Evolutionary conservation across 768 basidiomycete genomes (phyloP).

Genomic region (Naematelia encephala): DNA sequence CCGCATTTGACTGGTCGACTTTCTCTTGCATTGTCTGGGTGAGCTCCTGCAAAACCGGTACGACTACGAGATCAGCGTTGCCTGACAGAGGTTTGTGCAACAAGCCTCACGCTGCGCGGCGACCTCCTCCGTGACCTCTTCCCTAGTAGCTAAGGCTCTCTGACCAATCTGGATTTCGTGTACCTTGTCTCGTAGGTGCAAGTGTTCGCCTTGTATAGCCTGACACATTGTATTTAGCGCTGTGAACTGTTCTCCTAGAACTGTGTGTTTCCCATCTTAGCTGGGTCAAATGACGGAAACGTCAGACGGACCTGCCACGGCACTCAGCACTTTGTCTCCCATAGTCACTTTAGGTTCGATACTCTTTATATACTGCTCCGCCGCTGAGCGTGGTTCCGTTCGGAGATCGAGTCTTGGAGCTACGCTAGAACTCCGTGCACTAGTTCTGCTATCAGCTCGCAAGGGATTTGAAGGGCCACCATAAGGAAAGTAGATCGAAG

Average conservation of each 20-base stretch:
- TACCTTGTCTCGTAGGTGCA: slow-evolving; percentile 24
- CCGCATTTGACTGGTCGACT: slow-evolving; percentile 1
- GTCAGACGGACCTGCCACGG: neutral
- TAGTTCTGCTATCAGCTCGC: neutral
- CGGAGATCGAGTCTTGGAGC: neutral
- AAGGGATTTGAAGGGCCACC: neutral
- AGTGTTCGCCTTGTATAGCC: slow-evolving; percentile 8
- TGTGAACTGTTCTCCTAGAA: neutral
- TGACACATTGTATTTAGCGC: neutral
- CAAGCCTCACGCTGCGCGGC: slow-evolving; percentile 19
- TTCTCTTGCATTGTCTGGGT: slow-evolving; percentile 8
- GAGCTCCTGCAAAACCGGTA: slow-evolving; percentile 19
- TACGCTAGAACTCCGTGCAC: neutral
- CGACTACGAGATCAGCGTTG: slow-evolving; percentile 16
- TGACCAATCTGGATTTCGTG: slow-evolving; percentile 32
- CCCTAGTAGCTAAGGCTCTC: slow-evolving; percentile 23
- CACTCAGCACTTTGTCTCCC: neutral
- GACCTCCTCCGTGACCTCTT: slow-evolving; percentile 32
- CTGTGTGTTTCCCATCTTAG: too few species aligned
- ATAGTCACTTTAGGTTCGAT: neutral
- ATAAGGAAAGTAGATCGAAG: neutral
- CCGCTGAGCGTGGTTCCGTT: neutral
- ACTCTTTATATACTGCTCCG: neutral
- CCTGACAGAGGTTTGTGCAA: too few species aligned
- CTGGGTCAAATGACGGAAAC: too few species aligned